Evolutionary conservation across 768 basidiomycete genomes (phyloP), one percentile per base, ranked within the genome.

Genomic region (Cubamyces lactineus): DNA sequence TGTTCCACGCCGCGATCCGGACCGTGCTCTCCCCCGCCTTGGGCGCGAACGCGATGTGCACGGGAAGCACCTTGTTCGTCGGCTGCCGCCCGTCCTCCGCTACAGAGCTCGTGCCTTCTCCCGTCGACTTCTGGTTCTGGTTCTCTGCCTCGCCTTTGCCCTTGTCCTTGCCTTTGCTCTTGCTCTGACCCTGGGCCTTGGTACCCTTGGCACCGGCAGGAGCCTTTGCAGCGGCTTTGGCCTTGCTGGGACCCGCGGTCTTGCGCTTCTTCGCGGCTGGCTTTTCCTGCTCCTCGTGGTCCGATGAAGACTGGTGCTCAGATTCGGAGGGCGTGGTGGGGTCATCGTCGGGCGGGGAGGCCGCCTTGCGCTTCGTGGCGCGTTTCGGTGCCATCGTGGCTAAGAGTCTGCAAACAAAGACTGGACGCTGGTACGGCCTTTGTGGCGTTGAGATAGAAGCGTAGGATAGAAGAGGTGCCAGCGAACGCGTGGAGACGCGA

Each of bases 1-100:
- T 83, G 70, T 94, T 94, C 91, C 91, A 94, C 5, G 88, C 73
- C 16, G 83, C 82, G 28, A 95, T 76, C 16, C 86, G 79, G 40
- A 84, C 62, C 6, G 84, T 79, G 6, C 81, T 81, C 19, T 74
- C 69, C 28, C 55, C 67, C 51, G 56, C 67, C 51, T 81, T 82
- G 5, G 79, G 76, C 24, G 86, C 82, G 67, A 91, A 86, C 8
- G 69, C 60, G 50, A 92, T 86, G 39, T 77, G 73, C 21, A 76
- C 79, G n/a, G 91, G 91, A 4, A 92, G 67, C 5, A 82, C 81
- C 70, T 86, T 91, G 72, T 93, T 93, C 53, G 83, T 91, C 39
- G 89, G 89, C 68, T 91, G 88, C 0, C 13, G 17, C 19, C 75
- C 62, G 30, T 40, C 24, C 23, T 30, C 56, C 45, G n/a, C 53